These are phyloP conservation scores for Acorus gramineus DNA, from an alignment of 106 monocot species.

Conservation along the genomic window DNA sequence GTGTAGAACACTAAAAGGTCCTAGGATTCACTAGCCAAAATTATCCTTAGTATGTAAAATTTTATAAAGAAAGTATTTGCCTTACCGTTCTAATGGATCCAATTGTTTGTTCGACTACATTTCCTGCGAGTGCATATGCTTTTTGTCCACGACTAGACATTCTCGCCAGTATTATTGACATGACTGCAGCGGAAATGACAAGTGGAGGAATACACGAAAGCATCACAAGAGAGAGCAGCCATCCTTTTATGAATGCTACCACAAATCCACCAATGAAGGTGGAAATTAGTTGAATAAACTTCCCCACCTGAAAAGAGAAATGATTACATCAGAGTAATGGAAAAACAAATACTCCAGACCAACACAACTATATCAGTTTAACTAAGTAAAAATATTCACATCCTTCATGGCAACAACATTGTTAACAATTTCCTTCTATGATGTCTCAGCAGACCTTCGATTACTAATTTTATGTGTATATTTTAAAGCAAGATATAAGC, in stretches of 20 bases:
- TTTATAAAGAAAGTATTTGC: too few relatives aligned
- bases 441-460: too few relatives aligned
- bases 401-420: too few relatives aligned
- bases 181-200: constrained; percentile 28
- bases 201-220: constrained; percentile 49
- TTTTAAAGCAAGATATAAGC: too few relatives aligned
- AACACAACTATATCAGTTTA: too few relatives aligned
- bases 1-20: not conserved
- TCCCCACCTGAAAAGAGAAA: constrained; percentile 32
- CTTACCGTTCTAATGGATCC: constrained; percentile 82
- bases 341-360: too few relatives aligned
- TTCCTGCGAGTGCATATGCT: constrained; percentile 56
- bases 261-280: constrained; percentile 66
- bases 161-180: constrained; percentile 33
- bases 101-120: constrained; percentile 60
- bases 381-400: too few relatives aligned
- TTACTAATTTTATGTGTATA: too few relatives aligned
- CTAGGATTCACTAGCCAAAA: too few relatives aligned
- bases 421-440: too few relatives aligned
- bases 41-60: too few relatives aligned
- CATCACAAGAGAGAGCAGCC: constrained; percentile 68
- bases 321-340: too few relatives aligned
- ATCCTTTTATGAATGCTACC: constrained; percentile 52
- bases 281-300: constrained; percentile 50
- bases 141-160: constrained; percentile 32